phyloP scores from a whole-genome alignment of 768 basidiomycete species.

The Filobasidium floriforme region DNA sequence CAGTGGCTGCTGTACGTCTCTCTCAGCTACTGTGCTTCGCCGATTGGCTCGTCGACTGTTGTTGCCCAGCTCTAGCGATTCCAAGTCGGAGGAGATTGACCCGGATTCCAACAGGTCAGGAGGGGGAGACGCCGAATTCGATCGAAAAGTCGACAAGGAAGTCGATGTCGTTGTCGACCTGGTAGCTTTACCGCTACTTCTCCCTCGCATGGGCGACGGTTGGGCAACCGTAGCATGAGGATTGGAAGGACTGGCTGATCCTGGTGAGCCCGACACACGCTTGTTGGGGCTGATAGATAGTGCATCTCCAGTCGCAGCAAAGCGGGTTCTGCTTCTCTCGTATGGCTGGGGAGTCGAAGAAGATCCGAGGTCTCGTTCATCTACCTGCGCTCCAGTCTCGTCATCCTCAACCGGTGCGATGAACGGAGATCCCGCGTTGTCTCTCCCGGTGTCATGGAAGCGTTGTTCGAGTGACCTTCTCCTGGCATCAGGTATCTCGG shows the following conservation, averaged over 20 bases:
- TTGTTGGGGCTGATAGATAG: not conserved
- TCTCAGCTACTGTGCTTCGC: not conserved
- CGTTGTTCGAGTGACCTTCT: not conserved
- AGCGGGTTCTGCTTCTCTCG: not conserved
- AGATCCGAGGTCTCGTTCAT: slow-evolving; percentile 11
- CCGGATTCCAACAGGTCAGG: slow-evolving; percentile 19
- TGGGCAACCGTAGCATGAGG: not conserved
- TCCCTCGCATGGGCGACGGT: not conserved
- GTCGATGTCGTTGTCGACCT: not conserved
- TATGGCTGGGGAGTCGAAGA: slow-evolving; percentile 16
- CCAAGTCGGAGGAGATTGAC: slow-evolving; percentile 11
- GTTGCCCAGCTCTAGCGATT: slow-evolving; percentile 11
- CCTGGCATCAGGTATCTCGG: too few species aligned
- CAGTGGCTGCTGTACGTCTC: slow-evolving; percentile 10
- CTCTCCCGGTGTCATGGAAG: not conserved
- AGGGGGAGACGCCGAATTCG: slow-evolving; percentile 19
- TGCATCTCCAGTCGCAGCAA: not conserved
- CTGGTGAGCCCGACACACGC: not conserved
- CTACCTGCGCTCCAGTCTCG: not conserved
- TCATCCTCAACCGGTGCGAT: not conserved
- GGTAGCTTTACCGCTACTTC: not conserved
- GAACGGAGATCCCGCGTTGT: slow-evolving; percentile 11
- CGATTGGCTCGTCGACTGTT: not conserved
- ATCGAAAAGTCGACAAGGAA: slow-evolving; percentile 6
- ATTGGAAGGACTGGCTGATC: not conserved